A percentile compares a stretch with the other conserved stretches of the same genome.
These are phyloP conservation scores for Calonectria naviculata DNA, from an alignment of 2,329 filamentous ascomycete species.

Conservation along the genomic window DNA sequence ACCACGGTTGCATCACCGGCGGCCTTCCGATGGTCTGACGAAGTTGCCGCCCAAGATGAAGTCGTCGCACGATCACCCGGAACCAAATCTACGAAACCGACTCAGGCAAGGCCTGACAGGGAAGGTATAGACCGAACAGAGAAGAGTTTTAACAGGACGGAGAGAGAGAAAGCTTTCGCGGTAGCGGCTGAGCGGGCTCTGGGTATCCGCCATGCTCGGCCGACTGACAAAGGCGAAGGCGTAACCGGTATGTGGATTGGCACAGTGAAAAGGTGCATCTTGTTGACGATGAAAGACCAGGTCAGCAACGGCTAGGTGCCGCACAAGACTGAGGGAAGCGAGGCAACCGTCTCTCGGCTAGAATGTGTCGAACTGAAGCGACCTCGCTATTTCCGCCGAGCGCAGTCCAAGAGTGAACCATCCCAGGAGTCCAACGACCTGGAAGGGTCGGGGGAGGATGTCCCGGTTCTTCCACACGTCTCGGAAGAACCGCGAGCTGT, in stretches of 20 bases:
- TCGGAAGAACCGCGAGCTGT: conserved; percentile 21
- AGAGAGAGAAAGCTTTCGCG: conserved; percentile 33
- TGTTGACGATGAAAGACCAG: conserved; percentile 31
- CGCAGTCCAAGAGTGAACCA: conserved; percentile 61
- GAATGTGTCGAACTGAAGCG: conserved; percentile 41
- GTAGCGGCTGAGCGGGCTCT: conserved; percentile 33
- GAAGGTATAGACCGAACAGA: not conserved
- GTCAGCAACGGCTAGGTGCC: conserved; percentile 31
- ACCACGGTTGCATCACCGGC: conserved; percentile 24
- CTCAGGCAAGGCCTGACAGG: not conserved
- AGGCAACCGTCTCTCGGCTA: conserved; percentile 29
- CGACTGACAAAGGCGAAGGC: not conserved
- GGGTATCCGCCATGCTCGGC: conserved; percentile 20
- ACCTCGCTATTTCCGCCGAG: conserved; percentile 55
- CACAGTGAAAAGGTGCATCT: not conserved
- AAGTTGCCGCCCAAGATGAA: conserved; percentile 39
- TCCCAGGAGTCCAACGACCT: conserved; percentile 37
- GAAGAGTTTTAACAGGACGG: conserved; percentile 15
- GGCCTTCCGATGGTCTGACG: conserved; percentile 44
- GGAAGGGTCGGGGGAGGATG: conserved; percentile 28
- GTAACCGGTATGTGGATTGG: conserved; percentile 28
- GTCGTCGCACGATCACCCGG: not conserved
- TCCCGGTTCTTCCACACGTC: not conserved
- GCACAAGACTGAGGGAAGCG: conserved; percentile 26
- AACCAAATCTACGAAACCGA: not conserved